Base-by-base conservation (phyloP, 148 eudicot species). In the Rheum nobile region DNA sequence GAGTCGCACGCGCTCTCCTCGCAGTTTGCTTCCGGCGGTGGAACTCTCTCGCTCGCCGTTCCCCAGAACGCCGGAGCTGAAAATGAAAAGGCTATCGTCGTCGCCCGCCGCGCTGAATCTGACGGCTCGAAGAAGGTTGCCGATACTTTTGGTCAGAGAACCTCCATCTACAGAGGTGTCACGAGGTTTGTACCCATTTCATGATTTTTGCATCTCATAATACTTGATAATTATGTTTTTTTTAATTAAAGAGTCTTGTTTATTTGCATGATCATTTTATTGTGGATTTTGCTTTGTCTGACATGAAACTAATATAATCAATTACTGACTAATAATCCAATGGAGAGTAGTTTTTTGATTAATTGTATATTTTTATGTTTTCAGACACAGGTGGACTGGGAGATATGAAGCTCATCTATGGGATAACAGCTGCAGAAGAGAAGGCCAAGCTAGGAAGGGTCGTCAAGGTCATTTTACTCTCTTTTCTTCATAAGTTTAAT, bases 381-480 rank as follows among this genome's bases (percentile, higher is more conserved):
- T 1, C 84, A 91, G 99, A 69, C 99, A 92, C 55, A 86, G 97
- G 71, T 95, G 99, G 97, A 91, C 97, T 5, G 97, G 97, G 34
- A 90, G 99, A 89, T 95, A 91, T 70, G 99, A 95, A 88, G 99
- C 99, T 69, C 99, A 95, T 87, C 87, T 95, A 19, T 95, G 99
- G 99, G 99, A 95, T 81, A 95, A 95, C 83, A 95, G 99, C 88
- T 95, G 99, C 80, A 90, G 97, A 80, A 87, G 99, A 67, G 99
- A 95, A 78, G 99, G 99, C 1, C 99, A 95, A 85, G 99, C 99
- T 29, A 85, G 99, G 42, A 95, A 95, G 84, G 99, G 99, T 76
- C 99, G 99, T 88, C 99, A 95, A 95, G 99, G 99, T 95, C 79
- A 79, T 71, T 71, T 67, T 67, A 39, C 22, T n/a, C 11, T 72